Conservation (phyloP, 805 yeast species). For the Starmera caribaea region DNA sequence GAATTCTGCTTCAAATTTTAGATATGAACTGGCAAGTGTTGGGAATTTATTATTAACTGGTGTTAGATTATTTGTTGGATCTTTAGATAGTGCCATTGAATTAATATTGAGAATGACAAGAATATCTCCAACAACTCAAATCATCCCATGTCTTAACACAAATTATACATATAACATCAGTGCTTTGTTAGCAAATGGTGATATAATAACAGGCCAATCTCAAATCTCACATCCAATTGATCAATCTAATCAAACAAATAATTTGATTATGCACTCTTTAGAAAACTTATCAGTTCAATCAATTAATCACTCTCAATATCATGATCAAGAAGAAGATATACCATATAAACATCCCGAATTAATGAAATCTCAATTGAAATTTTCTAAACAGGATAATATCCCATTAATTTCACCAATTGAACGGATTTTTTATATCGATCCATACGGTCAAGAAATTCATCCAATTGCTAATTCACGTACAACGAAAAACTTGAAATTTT, state of each 20-base stretch:
- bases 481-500: conserved; percentile 33
- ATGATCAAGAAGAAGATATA: conserved; percentile 41
- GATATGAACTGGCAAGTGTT: conserved; percentile 68
- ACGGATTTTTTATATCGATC: conserved; percentile 71
- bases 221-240: conserved; percentile 82
- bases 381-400: conserved; percentile 45
- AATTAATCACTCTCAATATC: conserved; percentile 4
- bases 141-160: conserved; percentile 76
- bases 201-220: conserved; percentile 78
- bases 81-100: conserved; percentile 78
- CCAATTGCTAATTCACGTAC: conserved; percentile 67
- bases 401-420: conserved; percentile 71
- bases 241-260: conserved; percentile 3
- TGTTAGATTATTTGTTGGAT: conserved; percentile 71
- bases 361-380: conserved; percentile 63
- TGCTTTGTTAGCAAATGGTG: conserved; percentile 61
- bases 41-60: conserved; percentile 85
- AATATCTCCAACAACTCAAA: conserved; percentile 41
- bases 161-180: conserved; percentile 82
- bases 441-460: conserved; percentile 78
- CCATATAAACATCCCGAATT: conserved; percentile 74
- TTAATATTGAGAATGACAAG: conserved; percentile 56
- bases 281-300: conserved; percentile 3
- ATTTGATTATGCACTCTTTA: not conserved
- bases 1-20: conserved; percentile 46